Evolutionary conservation across 331 rosid species (phyloP).

Genomic region (Pyracantha coccinea): DNA sequence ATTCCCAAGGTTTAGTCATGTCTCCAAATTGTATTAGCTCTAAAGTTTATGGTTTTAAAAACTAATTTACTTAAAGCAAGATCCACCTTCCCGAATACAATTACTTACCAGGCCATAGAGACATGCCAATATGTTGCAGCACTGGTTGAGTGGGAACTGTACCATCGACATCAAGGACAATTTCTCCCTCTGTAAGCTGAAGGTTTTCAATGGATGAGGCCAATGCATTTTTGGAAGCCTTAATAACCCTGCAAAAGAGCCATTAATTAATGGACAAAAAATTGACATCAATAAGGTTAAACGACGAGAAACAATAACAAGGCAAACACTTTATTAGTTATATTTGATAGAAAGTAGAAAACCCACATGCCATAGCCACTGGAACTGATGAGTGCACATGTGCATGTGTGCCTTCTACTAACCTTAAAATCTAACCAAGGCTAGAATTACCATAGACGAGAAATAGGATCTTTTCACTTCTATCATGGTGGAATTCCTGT

Average conservation of each 20-base stretch:
- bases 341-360: neutral
- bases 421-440: neutral
- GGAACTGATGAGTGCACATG: neutral
- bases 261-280: constrained; percentile 5
- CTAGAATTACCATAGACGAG: neutral
- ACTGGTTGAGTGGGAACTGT: constrained; percentile 87
- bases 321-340: neutral
- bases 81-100: constrained; percentile 14
- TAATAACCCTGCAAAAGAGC: constrained; percentile 49
- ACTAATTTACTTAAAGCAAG: neutral
- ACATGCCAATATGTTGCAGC: constrained; percentile 83
- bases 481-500: neutral
- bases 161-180: constrained; percentile 82
- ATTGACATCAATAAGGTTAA: neutral
- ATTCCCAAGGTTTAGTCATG: neutral
- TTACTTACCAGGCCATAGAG: constrained; percentile 88
- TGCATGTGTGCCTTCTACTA: neutral
- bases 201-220: constrained; percentile 50
- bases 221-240: constrained; percentile 48
- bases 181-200: constrained; percentile 68
- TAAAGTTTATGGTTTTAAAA: neutral
- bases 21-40: neutral
- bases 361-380: neutral
- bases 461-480: neutral
- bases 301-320: neutral